A percentile compares a stretch with the other conserved stretches of the same genome.
Evolutionary conservation across 768 basidiomycete genomes (phyloP).

Genomic region (Lactifluus volemus): DNA sequence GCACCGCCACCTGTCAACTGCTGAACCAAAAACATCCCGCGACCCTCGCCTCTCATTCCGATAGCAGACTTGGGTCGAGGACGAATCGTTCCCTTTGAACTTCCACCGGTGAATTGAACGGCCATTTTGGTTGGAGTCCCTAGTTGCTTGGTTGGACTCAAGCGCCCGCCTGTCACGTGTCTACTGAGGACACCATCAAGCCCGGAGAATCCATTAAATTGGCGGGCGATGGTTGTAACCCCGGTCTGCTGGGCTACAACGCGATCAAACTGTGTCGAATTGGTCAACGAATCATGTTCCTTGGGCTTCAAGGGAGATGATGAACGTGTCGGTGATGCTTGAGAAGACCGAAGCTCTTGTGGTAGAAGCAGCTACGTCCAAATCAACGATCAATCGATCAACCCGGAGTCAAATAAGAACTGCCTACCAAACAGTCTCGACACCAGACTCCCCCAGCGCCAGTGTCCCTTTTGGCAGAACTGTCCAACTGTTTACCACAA

Average conservation of each 20-base stretch:
- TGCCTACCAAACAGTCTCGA: constrained; percentile 64
- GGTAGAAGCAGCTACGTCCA: constrained; percentile 47
- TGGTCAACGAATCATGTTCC: constrained; percentile 36
- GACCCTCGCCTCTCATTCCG: constrained; percentile 66
- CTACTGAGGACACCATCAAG: constrained; percentile 31
- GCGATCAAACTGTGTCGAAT: constrained; percentile 22
- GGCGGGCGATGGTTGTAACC: constrained; percentile 62
- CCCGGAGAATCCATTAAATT: constrained; percentile 43
- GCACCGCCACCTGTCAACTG: constrained; percentile 63
- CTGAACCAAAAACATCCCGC: constrained; percentile 67
- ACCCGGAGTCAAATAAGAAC: neutral
- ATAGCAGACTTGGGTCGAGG: constrained; percentile 74
- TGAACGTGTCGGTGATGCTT: constrained; percentile 43
- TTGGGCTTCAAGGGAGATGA: constrained; percentile 30
- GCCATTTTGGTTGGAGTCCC: constrained; percentile 66
- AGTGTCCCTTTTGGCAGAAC: constrained; percentile 65
- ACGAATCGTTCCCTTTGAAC: constrained; percentile 24
- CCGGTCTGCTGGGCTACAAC: constrained; percentile 56
- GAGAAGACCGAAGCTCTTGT: constrained; percentile 37
- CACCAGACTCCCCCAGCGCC: constrained; percentile 68
- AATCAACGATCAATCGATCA: neutral
- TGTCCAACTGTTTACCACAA: constrained; percentile 77
- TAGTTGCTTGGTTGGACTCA: constrained; percentile 61
- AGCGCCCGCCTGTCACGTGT: constrained; percentile 60
- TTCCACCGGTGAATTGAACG: constrained; percentile 29